These are phyloP conservation scores for Sporothrix inflata DNA, from an alignment of 2,329 filamentous ascomycete genomes.

Conservation along the genomic window DNA sequence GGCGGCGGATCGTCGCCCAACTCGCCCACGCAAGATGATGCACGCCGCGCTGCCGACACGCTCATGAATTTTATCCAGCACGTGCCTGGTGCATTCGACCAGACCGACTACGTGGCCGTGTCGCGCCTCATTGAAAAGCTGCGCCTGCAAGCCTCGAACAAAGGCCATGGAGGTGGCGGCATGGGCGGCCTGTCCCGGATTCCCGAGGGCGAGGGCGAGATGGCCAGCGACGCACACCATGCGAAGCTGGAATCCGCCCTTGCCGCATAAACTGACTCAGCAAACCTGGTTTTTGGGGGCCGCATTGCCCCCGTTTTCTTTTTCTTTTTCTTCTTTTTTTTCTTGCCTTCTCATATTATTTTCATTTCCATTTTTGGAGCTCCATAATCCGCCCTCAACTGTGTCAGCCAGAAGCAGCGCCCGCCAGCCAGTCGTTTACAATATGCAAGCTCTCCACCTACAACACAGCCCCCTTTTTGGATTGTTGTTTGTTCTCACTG, in stretches of 20 bases:
- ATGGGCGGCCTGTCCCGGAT: conserved; percentile 59
- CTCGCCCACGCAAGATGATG: conserved; percentile 83
- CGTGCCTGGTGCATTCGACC: conserved; percentile 67
- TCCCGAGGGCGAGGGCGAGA: conserved; percentile 60
- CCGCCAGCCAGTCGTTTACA: not conserved
- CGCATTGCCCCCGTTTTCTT: not conserved
- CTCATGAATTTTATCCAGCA: conserved; percentile 81
- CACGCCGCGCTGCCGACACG: conserved; percentile 77
- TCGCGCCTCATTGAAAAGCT: conserved; percentile 86
- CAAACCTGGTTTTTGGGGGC: not conserved
- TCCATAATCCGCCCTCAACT: conserved; percentile 23
- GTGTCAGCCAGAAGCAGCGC: not conserved
- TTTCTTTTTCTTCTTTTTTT: conserved; percentile 29
- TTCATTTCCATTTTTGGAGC: conserved; percentile 15
- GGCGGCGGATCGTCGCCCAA: conserved; percentile 53
- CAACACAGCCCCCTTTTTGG: not conserved
- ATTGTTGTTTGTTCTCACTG: conserved; percentile 11
- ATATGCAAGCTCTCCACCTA: not conserved
- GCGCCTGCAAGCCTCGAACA: conserved; percentile 58
- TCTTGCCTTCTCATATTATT: conserved; percentile 25
- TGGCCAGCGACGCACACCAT: conserved; percentile 45
- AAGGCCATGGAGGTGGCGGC: conserved; percentile 36
- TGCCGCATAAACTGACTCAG: conserved; percentile 35
- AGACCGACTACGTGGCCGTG: conserved; percentile 76
- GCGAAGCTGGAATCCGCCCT: conserved; percentile 45